A percentile compares a stretch with the other conserved stretches of the same genome.
Evolutionary conservation across 257 asterid species (phyloP).

Genomic region (Ocimum tenuiflorum): DNA sequence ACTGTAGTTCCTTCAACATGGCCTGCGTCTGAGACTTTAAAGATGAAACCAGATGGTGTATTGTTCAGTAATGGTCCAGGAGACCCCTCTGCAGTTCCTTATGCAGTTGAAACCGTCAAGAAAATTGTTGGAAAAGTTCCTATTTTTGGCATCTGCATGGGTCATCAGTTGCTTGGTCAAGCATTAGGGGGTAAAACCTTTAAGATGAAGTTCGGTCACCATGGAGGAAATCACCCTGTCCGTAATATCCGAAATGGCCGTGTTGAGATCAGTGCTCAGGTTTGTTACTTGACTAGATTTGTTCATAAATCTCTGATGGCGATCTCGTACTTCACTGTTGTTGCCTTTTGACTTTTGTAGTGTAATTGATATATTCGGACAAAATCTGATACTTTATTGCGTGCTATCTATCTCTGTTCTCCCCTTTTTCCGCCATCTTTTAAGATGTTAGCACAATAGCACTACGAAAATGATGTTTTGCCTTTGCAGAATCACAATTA

Average conservation of each 20-base stretch:
- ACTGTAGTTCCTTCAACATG: constrained; percentile 90
- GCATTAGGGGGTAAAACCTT: constrained; percentile 92
- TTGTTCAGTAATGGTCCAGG: constrained; percentile 97
- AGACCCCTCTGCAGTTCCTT: constrained; percentile 98
- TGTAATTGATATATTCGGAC: too few species aligned
- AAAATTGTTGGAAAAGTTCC: constrained; percentile 74
- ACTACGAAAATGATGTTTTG: not conserved
- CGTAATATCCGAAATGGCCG: constrained; percentile 66
- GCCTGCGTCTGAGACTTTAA: constrained; percentile 81
- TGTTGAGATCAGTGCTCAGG: constrained; percentile 98
- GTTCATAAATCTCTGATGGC: not conserved
- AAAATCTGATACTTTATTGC: too few species aligned
- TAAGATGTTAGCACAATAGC: too few species aligned
- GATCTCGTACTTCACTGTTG: not conserved
- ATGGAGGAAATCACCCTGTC: constrained; percentile 96
- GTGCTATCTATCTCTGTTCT: not conserved
- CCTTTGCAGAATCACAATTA: constrained; percentile 84
- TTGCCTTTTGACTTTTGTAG: too few species aligned
- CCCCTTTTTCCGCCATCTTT: not conserved
- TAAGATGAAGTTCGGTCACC: constrained; percentile 98
- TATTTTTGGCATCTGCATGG: constrained; percentile 96
- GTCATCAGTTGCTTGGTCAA: constrained; percentile 96
- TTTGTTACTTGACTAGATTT: constrained; percentile 20
- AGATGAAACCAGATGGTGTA: constrained; percentile 91
- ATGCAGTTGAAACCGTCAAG: constrained; percentile 80